Evolutionary conservation across 2,329 filamentous ascomycete genomes (phyloP).

Genomic region (Lasiodiplodia sp.): DNA sequence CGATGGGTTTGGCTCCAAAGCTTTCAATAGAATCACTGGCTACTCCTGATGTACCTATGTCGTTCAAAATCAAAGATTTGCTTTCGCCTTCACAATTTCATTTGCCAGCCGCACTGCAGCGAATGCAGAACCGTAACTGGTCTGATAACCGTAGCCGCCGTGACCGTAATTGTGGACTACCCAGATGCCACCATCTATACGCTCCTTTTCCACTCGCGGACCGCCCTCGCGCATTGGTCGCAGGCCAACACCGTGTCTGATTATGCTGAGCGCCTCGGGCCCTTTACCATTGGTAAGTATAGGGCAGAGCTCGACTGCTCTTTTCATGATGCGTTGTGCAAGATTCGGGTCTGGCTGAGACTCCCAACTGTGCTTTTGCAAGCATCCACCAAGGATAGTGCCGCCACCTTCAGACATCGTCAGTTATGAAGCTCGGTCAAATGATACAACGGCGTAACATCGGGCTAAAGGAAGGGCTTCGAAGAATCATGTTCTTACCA

Average conservation of each 20-base stretch:
- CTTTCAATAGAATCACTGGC: too few species aligned
- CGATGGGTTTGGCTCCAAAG: too few species aligned
- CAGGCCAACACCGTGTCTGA: conserved; percentile 83
- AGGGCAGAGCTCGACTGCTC: conserved; percentile 71
- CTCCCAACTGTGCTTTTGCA: conserved; percentile 82
- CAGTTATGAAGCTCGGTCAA: too few species aligned
- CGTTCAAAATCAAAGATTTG: conserved; percentile 36
- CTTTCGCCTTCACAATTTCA: conserved; percentile 35
- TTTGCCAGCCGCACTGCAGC: conserved; percentile 50
- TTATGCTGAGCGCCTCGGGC: conserved; percentile 74
- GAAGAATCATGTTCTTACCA: neutral
- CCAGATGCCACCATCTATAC: conserved; percentile 58
- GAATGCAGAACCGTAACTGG: conserved; percentile 53
- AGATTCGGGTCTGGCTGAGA: conserved; percentile 78
- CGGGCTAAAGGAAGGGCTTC: too few species aligned
- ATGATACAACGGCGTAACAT: too few species aligned
- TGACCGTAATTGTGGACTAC: conserved; percentile 81
- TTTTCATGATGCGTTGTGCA: conserved; percentile 84
- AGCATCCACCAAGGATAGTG: conserved; percentile 84
- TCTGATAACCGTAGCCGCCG: conserved; percentile 76
- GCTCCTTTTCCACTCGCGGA: conserved; percentile 77
- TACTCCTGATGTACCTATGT: too few species aligned
- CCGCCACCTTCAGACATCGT: conserved; percentile 65
- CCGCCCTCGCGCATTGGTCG: conserved; percentile 77
- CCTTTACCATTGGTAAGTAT: conserved; percentile 70